phyloP scores from a whole-genome alignment of 2,329 filamentous ascomycete species.

The Nannizzia gypsea region DNA sequence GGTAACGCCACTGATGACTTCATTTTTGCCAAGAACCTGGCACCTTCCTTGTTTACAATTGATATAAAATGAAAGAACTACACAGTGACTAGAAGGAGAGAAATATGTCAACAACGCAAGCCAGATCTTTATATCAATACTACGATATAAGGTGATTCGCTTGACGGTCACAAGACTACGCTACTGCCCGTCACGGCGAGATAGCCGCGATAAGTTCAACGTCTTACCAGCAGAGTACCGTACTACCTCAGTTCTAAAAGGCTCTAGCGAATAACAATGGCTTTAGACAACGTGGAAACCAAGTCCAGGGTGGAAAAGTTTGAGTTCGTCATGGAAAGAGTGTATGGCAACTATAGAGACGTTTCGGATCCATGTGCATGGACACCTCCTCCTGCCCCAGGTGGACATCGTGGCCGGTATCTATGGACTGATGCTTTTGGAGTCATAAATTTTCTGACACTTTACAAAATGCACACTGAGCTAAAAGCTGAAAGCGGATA shows the following conservation, averaged over 20 bases:
- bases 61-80: neutral
- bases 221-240: neutral
- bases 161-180: neutral
- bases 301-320: conserved; percentile 2
- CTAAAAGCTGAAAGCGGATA: conserved; percentile 6
- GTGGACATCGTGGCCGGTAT: conserved; percentile 47
- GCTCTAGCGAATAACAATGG: neutral
- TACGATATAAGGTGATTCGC: neutral
- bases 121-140: neutral
- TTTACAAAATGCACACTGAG: conserved; percentile 30
- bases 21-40: neutral
- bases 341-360: conserved; percentile 29
- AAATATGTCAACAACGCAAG: neutral
- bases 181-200: neutral
- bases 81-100: neutral
- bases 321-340: conserved; percentile 23
- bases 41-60: neutral
- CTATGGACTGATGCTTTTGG: conserved; percentile 52
- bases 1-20: conserved; percentile 1
- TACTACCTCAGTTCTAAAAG: neutral
- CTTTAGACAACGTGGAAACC: neutral
- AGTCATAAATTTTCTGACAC: conserved; percentile 47
- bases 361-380: conserved; percentile 29
- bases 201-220: neutral
- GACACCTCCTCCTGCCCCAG: conserved; percentile 39